A percentile compares a stretch with the other conserved stretches of the same genome.
These are phyloP conservation scores for Cetradonia linearis DNA, from an alignment of 495 filamentous ascomycete species.

Conservation along the genomic window DNA sequence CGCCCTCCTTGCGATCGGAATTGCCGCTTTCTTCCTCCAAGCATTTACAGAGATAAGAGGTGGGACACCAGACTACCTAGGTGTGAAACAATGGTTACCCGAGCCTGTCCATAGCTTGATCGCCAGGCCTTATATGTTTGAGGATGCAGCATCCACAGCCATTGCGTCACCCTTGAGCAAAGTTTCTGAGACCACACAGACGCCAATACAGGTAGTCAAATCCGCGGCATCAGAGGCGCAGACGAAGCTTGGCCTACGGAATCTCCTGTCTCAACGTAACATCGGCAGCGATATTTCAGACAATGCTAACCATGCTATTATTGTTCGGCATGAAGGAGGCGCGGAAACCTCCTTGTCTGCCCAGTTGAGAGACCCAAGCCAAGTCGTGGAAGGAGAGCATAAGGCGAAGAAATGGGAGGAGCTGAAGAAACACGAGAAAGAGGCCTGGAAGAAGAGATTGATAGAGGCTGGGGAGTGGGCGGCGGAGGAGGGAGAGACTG, in stretches of 20 bases:
- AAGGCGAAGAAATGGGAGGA: constrained; percentile 55
- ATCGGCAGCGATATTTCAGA: constrained; percentile 6
- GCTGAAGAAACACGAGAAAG: constrained; percentile 45
- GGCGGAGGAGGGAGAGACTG: constrained; percentile 57
- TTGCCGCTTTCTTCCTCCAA: constrained; percentile 55
- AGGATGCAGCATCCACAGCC: constrained; percentile 7
- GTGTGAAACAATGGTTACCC: constrained; percentile 39
- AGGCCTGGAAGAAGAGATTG: constrained; percentile 58
- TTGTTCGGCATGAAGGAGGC: constrained; percentile 16
- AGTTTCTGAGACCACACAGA: background rate
- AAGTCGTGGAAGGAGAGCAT: constrained; percentile 23
- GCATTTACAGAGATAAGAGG: constrained; percentile 58
- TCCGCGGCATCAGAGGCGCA: constrained; percentile 1
- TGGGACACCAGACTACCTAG: constrained; percentile 46
- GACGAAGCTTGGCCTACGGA: constrained; percentile 18
- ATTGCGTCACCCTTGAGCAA: constrained; percentile 5
- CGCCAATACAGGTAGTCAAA: constrained; percentile 5
- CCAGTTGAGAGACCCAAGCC: background rate
- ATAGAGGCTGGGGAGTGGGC: constrained; percentile 63
- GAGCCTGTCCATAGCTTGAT: constrained; percentile 29
- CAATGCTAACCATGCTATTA: constrained; percentile 18
- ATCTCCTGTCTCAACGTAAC: constrained; percentile 18
- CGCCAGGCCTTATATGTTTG: constrained; percentile 29
- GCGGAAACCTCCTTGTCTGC: constrained; percentile 24
- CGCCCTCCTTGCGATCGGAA: constrained; percentile 41